Conservation (phyloP, 2,329 filamentous ascomycete species). For the Pleurostoma richardsiae region DNA sequence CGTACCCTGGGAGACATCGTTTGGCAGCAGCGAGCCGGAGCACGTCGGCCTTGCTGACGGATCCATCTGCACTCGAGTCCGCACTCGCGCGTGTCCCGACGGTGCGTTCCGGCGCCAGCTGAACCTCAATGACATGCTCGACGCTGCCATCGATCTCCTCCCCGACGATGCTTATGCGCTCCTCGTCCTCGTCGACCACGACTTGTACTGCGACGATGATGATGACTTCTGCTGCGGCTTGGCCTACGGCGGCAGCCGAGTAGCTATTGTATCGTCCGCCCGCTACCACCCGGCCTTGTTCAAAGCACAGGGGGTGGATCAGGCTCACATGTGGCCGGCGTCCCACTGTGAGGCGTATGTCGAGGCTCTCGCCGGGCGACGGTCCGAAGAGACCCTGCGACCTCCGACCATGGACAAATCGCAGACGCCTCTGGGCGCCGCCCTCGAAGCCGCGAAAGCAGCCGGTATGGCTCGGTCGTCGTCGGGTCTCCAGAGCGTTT, state of each 20-base stretch:
- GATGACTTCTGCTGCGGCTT: slow-evolving; percentile 64
- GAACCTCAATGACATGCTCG: slow-evolving; percentile 56
- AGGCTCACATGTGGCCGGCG: slow-evolving; percentile 57
- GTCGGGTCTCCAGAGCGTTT: slow-evolving; percentile 34
- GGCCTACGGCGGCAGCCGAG: slow-evolving; percentile 59
- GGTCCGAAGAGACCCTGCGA: background rate
- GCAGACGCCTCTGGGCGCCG: slow-evolving; percentile 18
- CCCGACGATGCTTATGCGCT: slow-evolving; percentile 55
- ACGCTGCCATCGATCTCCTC: slow-evolving; percentile 46
- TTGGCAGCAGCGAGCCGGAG: slow-evolving; percentile 4
- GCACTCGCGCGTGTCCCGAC: slow-evolving; percentile 42
- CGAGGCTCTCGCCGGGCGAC: slow-evolving; percentile 25
- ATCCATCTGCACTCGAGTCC: slow-evolving; percentile 39
- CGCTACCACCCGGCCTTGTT: slow-evolving; percentile 54
- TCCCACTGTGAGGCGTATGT: slow-evolving; percentile 55
- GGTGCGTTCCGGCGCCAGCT: slow-evolving; percentile 43
- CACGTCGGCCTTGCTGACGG: slow-evolving; percentile 38
- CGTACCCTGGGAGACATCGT: slow-evolving; percentile 38
- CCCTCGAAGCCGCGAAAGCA: slow-evolving; percentile 22
- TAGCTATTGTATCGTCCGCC: slow-evolving; percentile 57
- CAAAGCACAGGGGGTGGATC: slow-evolving; percentile 28
- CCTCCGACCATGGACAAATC: background rate
- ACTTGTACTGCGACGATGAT: slow-evolving; percentile 60
- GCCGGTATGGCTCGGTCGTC: slow-evolving; percentile 14
- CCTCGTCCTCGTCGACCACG: slow-evolving; percentile 52